Base-by-base conservation (phyloP, 2,329 filamentous ascomycete species). In the Verticillium klebahnii region DNA sequence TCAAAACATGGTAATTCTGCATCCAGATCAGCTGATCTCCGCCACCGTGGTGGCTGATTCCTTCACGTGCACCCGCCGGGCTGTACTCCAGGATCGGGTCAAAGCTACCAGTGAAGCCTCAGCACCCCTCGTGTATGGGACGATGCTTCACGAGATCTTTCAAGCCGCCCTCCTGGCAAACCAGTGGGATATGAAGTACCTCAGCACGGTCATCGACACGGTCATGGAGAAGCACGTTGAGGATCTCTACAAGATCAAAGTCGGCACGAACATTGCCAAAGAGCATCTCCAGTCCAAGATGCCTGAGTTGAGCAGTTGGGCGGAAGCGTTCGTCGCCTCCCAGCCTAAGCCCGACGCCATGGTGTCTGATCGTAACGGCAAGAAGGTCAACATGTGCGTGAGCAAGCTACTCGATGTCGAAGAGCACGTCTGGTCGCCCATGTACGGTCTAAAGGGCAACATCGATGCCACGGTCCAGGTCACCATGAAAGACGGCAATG, bases 381-480 rank as follows among this genome's bases (percentile, higher is more conserved):
- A 89, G 60, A 89, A 88, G 67, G 86, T 89, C 12, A 89, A 84
- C 62, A 89, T 98, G 84, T 93, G 91, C 67, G 88, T 99, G 67
- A 96, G 89, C 70, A 99, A 98, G 72, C 81, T 99, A 32, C 88
- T 99, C 15, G 95, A 98, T 71, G 91, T 99, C 11, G 95, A 99
- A 73, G 95, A 99, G 74, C 95, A 98, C 71, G 88, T 99, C 32
- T 99, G 95, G 95, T 98, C 94, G 7, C 95, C 95, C 0, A 94
- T 93, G 86, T 99, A 96, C 72, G 95, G 95, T 0, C 81, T 99
- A 17, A 99, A 99, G 74, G 95, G 95, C 34, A 99, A 98, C 69
- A 95, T 99, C 63, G 95, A 99, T 76, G 95, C 95, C 32, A 98
- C 95, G 0, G 91, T 99, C 1, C 92, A 99, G 77, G 90, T 95